These are phyloP conservation scores for Podospora fimiseda DNA, from an alignment of 495 filamentous ascomycete genomes.

Conservation along the genomic window DNA sequence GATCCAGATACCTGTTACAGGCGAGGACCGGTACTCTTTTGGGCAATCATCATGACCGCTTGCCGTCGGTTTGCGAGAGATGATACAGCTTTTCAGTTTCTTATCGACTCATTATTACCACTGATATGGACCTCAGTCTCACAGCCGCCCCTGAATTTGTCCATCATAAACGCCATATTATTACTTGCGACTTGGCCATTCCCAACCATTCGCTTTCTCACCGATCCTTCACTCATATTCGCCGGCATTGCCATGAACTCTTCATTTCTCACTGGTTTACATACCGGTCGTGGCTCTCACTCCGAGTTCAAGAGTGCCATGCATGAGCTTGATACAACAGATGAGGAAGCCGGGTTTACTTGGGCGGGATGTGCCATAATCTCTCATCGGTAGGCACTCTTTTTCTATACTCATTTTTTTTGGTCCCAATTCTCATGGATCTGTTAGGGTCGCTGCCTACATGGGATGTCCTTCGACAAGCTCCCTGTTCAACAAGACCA, in stretches of 20 bases:
- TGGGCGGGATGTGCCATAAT: conserved; percentile 42
- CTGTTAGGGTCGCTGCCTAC: conserved; percentile 26
- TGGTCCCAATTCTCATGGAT: neutral
- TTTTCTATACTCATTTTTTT: neutral
- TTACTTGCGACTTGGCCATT: conserved; percentile 39
- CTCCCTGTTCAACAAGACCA: conserved; percentile 35
- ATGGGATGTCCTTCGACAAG: conserved; percentile 35
- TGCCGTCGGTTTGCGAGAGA: conserved; percentile 37
- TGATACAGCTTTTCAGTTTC: conserved; percentile 34
- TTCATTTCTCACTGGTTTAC: conserved; percentile 33
- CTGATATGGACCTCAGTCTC: conserved; percentile 33
- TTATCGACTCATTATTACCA: conserved; percentile 32
- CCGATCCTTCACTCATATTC: conserved; percentile 38
- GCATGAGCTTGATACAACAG: conserved; percentile 28
- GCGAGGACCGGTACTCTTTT: conserved; percentile 34
- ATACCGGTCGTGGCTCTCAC: conserved; percentile 37
- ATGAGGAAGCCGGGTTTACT: conserved; percentile 40
- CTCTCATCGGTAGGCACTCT: conserved; percentile 28
- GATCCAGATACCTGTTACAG: conserved; percentile 39
- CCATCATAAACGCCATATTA: conserved; percentile 38
- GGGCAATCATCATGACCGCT: conserved; percentile 40
- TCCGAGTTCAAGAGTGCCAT: conserved; percentile 32
- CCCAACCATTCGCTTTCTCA: conserved; percentile 36
- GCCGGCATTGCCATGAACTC: conserved; percentile 36
- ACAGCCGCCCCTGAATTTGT: conserved; percentile 29